These are phyloP conservation scores for Geotrichum restrictum DNA, from an alignment of 1,139 yeast species.

Conservation along the genomic window DNA sequence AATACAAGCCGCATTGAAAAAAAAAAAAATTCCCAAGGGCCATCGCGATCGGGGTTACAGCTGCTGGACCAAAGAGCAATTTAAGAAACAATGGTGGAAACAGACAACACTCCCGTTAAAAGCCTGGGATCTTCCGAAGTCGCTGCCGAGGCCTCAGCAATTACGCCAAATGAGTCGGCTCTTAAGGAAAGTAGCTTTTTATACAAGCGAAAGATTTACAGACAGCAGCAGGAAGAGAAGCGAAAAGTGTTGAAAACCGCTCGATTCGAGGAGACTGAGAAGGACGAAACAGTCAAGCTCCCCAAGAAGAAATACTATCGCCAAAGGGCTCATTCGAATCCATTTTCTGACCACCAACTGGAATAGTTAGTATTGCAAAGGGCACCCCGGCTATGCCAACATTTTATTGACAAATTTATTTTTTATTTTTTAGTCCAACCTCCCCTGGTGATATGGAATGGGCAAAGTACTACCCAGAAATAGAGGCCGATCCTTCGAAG, in stretches of 20 bases:
- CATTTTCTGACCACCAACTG: slow-evolving; percentile 89
- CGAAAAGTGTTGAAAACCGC: slow-evolving; percentile 38
- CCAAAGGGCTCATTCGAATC: slow-evolving; percentile 97
- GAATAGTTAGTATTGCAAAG: slow-evolving; percentile 49
- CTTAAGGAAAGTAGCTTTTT: slow-evolving; percentile 3
- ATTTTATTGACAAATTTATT: not conserved
- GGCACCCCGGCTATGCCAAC: not conserved
- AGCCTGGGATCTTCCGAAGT: not conserved
- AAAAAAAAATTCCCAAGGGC: not conserved
- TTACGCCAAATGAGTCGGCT: not conserved
- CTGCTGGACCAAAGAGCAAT: not conserved
- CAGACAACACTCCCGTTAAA: not conserved
- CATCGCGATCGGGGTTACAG: too few species aligned
- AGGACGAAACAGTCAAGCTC: slow-evolving; percentile 32
- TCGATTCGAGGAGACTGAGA: slow-evolving; percentile 32
- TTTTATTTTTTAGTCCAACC: slow-evolving; percentile 45
- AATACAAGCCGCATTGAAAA: slow-evolving; percentile 9
- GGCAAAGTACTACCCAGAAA: slow-evolving; percentile 65
- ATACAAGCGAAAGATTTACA: slow-evolving; percentile 40
- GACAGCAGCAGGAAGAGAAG: slow-evolving; percentile 41
- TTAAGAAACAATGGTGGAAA: not conserved
- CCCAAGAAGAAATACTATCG: slow-evolving; percentile 73
- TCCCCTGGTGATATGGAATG: slow-evolving; percentile 85
- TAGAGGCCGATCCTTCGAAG: slow-evolving; percentile 35
- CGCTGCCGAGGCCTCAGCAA: not conserved